Evolutionary conservation across 495 filamentous ascomycete species (phyloP), one percentile per base, ranked within the genome.

Genomic region (Penicillium bovifimosum): DNA sequence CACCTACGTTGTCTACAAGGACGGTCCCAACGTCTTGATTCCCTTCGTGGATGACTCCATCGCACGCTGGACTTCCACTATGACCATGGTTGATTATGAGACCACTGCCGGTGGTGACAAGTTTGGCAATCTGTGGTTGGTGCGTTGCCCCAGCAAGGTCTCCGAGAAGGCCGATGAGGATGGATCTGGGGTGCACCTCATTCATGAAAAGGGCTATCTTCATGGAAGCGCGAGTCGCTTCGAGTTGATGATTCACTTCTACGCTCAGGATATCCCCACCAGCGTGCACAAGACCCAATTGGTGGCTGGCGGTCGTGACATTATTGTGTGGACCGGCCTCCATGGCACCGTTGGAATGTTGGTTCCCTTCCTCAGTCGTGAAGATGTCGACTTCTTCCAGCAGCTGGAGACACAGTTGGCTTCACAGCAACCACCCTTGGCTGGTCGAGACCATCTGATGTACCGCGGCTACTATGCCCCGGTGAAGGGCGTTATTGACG

Each of bases 381-480:
- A 96, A 60, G 92, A 97, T 62, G 89, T 95, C 35, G 91, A 96
- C 71, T 96, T 97, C 69, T 97, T 99, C 77, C 90, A 96, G 66
- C 90, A 82, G 33, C 76, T 97, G 28, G 93, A 97, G 68, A 85
- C 85, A 59, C 86, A 93, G 54, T 73, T 99, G 71, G 80, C 90
- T 41, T 78, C 75, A 14, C 90, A 96, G 56, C 87, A 96, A 56
- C 79, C 91, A 17, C 89, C 91, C 10, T 76, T 96, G 18, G 89
- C 90, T 9, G 93, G 95, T 27, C 80, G 95, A 52, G 95, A 97
- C 66, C 93, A 98, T 69, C 69, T 98, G 27, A 92, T 96, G 41
- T 99, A 96, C 62, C 78, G 95, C 47, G 82, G 90, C 40, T 99
- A 97, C 65, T 97, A 99, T 65, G 88, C 86, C n/a, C 95, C 95